Percentiles rank a stretch among this genome's conserved stretches.
phyloP scores from a whole-genome alignment of 768 basidiomycete species.

The Daedaleopsis sinensis region DNA sequence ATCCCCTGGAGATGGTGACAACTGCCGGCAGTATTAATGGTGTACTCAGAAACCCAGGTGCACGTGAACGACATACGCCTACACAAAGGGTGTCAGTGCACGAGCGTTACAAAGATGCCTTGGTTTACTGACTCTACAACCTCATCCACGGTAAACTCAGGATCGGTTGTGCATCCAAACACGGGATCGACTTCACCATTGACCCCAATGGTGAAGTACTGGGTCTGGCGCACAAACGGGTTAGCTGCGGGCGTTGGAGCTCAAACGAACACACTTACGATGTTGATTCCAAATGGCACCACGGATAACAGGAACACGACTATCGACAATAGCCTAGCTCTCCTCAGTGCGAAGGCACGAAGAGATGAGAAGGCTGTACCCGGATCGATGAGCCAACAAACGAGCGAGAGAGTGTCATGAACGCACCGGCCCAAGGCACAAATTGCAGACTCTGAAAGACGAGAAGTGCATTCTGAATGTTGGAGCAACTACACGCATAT shows the following conservation, averaged over 20 bases:
- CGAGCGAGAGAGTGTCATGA: not conserved
- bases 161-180: not conserved
- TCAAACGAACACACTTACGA: not conserved
- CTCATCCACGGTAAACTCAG: not conserved
- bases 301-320: not conserved
- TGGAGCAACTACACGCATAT: not conserved
- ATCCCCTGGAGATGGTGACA: not conserved
- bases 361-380: not conserved
- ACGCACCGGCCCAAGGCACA: not conserved
- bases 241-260: not conserved
- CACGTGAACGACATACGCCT: not conserved
- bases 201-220: not conserved
- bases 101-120: too few species aligned
- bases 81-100: not conserved
- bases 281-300: not conserved
- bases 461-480: not conserved
- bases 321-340: not conserved
- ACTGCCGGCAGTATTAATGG: not conserved
- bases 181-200: not conserved
- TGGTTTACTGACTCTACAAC: not conserved
- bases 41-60: not conserved
- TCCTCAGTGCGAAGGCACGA: not conserved
- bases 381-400: not conserved
- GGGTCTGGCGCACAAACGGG: not conserved
- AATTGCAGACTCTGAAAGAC: not conserved